Percentiles rank a stretch among this genome's conserved stretches.
Conservation (phyloP, 495 filamentous ascomycete species). For the Venustampulla echinocandica region DNA sequence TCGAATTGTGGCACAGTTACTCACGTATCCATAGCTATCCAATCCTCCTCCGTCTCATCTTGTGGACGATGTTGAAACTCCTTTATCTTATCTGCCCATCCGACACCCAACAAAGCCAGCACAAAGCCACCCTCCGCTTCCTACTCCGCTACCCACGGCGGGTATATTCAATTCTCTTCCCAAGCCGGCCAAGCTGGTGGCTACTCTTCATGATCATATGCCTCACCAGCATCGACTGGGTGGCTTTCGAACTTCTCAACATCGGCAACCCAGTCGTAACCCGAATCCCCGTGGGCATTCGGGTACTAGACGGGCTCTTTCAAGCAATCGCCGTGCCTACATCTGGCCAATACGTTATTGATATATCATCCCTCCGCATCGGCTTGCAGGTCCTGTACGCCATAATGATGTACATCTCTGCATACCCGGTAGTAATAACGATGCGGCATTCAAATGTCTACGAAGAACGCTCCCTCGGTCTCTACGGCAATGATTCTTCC, state of each 20-base stretch:
- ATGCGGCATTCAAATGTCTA: constrained; percentile 59
- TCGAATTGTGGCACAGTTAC: background rate
- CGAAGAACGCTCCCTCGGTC: constrained; percentile 60
- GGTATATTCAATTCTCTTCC: constrained; percentile 80
- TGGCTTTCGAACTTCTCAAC: constrained; percentile 69
- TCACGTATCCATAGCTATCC: constrained; percentile 42
- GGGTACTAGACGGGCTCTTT: constrained; percentile 71
- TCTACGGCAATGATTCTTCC: constrained; percentile 46
- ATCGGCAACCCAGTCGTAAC: constrained; percentile 60
- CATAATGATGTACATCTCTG: constrained; percentile 90
- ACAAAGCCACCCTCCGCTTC: constrained; percentile 63
- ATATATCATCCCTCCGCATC: constrained; percentile 60
- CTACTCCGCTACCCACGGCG: constrained; percentile 72
- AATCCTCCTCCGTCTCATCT: constrained; percentile 65
- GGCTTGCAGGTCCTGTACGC: constrained; percentile 73
- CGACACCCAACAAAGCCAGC: constrained; percentile 33
- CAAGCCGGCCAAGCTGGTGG: constrained; percentile 71
- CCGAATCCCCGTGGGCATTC: constrained; percentile 44
- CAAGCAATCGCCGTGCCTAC: constrained; percentile 75
- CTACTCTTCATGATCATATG: constrained; percentile 60
- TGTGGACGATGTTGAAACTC: constrained; percentile 46
- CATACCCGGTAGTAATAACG: constrained; percentile 67
- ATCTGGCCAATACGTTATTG: constrained; percentile 78
- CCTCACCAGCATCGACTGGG: constrained; percentile 77
- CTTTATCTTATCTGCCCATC: constrained; percentile 37